A percentile compares a stretch with the other conserved stretches of the same genome.
Evolutionary conservation across 768 basidiomycete genomes (phyloP).

Genomic region (Lentinula raphanica): DNA sequence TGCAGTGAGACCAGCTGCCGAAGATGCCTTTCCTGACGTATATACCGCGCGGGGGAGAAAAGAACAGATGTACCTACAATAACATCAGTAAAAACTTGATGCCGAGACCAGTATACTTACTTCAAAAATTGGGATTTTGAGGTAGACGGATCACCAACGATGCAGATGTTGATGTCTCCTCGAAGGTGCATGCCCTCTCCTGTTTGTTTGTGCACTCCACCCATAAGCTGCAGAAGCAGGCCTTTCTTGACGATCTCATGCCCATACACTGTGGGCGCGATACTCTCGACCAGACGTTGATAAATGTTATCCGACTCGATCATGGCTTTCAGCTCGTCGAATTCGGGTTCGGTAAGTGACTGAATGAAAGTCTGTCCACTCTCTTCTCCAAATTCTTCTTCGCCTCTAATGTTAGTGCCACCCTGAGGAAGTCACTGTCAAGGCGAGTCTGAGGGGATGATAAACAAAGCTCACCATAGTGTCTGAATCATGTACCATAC

Average conservation of each 20-base stretch:
- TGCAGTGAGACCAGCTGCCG: slow-evolving; percentile 96
- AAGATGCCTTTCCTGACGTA: slow-evolving; percentile 98
- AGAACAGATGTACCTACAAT: slow-evolving; percentile 85
- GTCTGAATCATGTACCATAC: slow-evolving; percentile 93
- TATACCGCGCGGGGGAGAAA: slow-evolving; percentile 98
- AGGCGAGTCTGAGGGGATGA: background rate
- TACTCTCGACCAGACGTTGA: slow-evolving; percentile 85
- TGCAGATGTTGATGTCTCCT: slow-evolving; percentile 97
- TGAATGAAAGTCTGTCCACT: slow-evolving; percentile 82
- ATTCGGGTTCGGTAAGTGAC: slow-evolving; percentile 87
- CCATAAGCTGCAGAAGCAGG: slow-evolving; percentile 92
- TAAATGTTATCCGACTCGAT: slow-evolving; percentile 94
- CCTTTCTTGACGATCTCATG: slow-evolving; percentile 99
- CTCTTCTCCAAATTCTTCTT: slow-evolving; percentile 74
- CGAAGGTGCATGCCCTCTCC: slow-evolving; percentile 96
- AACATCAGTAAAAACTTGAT: background rate
- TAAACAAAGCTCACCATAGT: slow-evolving; percentile 61
- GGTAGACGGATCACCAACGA: slow-evolving; percentile 94
- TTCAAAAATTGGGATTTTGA: slow-evolving; percentile 99
- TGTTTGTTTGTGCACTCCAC: slow-evolving; percentile 97
- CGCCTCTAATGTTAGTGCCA: slow-evolving; percentile 86
- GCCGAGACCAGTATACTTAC: slow-evolving; percentile 37
- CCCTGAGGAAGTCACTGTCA: slow-evolving; percentile 38
- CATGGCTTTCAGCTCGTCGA: slow-evolving; percentile 93
- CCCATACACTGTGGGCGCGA: slow-evolving; percentile 97